Conservation (phyloP, 2,329 filamentous ascomycete genomes). For the Clarireedia sp. region DNA sequence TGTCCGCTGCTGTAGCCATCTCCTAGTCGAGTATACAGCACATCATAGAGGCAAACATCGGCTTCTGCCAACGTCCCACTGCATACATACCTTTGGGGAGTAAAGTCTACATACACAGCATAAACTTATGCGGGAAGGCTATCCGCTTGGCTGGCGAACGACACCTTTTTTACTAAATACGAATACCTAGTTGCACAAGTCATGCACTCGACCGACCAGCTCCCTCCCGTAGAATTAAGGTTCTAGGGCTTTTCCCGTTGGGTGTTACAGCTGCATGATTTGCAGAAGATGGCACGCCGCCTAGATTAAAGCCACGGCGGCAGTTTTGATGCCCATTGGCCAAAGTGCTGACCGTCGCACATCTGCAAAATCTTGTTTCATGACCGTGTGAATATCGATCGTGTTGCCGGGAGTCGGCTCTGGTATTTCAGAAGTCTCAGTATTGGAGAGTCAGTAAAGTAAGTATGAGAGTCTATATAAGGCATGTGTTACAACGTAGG, state of each 20-base stretch:
- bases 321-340: not conserved
- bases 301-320: not conserved
- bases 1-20: not conserved
- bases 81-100: not conserved
- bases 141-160: not conserved
- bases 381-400: not conserved
- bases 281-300: not conserved
- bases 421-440: not conserved
- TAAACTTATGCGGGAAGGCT: conserved; percentile 1
- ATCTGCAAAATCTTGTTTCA: not conserved
- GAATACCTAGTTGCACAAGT: not conserved
- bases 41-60: not conserved
- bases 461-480: not conserved
- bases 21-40: not conserved
- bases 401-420: not conserved
- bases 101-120: not conserved
- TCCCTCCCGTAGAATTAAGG: not conserved
- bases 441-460: not conserved
- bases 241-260: not conserved
- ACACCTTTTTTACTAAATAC: not conserved
- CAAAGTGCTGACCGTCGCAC: not conserved
- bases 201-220: not conserved
- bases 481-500: not conserved
- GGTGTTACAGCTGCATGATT: not conserved
- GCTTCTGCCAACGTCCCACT: not conserved